Evolutionary conservation across 2,329 filamentous ascomycete genomes (phyloP).

Genomic region (Leptographium procerum): DNA sequence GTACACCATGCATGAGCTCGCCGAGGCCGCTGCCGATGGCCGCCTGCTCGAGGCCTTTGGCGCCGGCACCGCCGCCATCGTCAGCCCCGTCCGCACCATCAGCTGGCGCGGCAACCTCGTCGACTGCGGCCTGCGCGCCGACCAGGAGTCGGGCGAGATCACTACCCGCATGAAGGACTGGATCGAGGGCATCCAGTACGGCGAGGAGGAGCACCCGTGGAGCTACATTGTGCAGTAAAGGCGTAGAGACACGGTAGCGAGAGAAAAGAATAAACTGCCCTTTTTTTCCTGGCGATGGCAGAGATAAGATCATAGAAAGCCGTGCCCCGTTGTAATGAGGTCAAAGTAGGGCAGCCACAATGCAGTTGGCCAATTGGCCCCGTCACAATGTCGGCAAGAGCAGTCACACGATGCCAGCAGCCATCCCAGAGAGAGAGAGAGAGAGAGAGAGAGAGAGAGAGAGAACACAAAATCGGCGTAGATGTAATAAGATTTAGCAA

Average conservation of each 20-base stretch:
- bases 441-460: too few relatives aligned
- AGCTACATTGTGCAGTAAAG: constrained; percentile 42
- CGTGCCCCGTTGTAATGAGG: too few relatives aligned
- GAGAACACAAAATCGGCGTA: too few relatives aligned
- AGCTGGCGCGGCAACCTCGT: constrained; percentile 76
- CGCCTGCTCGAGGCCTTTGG: constrained; percentile 89
- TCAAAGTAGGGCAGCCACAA: too few relatives aligned
- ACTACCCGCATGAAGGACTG: constrained; percentile 84
- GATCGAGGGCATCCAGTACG: constrained; percentile 94
- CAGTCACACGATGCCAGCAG: too few relatives aligned
- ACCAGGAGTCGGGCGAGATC: constrained; percentile 79
- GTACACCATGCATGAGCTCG: constrained; percentile 79
- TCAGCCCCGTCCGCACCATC: constrained; percentile 81
- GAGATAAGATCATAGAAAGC: too few relatives aligned
- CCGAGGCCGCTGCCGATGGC: constrained; percentile 71
- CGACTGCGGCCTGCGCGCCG: constrained; percentile 68
- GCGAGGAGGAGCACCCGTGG: constrained; percentile 86
- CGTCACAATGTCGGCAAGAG: too few relatives aligned
- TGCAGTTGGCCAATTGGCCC: too few relatives aligned
- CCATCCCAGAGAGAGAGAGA: too few relatives aligned
- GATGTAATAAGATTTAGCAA: too few relatives aligned
- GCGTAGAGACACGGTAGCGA: neutral
- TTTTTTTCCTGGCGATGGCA: too few relatives aligned
- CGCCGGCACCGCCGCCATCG: constrained; percentile 84
- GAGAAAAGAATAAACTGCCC: neutral